Base-by-base conservation (phyloP, 2,329 filamentous ascomycete species). In the Calonectria multiphialidica region DNA sequence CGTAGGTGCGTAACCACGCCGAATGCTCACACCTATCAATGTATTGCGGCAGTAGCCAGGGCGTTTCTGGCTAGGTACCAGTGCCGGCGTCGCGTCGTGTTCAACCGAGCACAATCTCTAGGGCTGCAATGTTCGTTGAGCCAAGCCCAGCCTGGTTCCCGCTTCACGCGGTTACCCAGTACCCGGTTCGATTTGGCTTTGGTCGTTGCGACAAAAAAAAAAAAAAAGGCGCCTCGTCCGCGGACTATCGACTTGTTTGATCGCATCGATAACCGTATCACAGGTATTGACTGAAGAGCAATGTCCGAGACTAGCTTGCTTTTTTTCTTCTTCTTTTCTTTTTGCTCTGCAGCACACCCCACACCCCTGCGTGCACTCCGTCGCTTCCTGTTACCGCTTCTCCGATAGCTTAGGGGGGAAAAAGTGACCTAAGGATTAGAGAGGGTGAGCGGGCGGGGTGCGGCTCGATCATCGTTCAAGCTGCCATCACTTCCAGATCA, bases 401-500 rank as follows among this genome's bases (percentile, higher is more conserved):
- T 40, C 16, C 5, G 15, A 25, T 23, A 59, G 23, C 23, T 40
- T 16, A 8, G 8, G 42, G n/a, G 1, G 15, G 25, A 40, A 50
- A 59, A 59, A 40, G 35, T 15, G 44, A 40, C 33, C 21, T 57
- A 30, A 21, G 15, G 53, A 21, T 10, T 42, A 9, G 15, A 9
- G 13, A 8, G 35, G 35, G 53, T 2, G 33, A 57, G 53, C n/a
- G 33, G 12, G 33, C n/a, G 15, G 35, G 53, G 35, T 40, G 33
- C 35, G 53, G 35, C 21, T 59, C 53, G 33, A 59, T 40, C 53
- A 59, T 59, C 13, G 18, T n/a, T 10, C 18, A n/a, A 8, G 21
- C 53, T 59, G 53, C 53, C 40, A 40, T 59, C 33, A 59, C 53
- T 40, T 59, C 53, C 53, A 40, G 53, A 59, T 59, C 53, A 59